Base-by-base conservation (phyloP, 2,329 filamentous ascomycete genomes). In the Colletotrichum siamense region DNA sequence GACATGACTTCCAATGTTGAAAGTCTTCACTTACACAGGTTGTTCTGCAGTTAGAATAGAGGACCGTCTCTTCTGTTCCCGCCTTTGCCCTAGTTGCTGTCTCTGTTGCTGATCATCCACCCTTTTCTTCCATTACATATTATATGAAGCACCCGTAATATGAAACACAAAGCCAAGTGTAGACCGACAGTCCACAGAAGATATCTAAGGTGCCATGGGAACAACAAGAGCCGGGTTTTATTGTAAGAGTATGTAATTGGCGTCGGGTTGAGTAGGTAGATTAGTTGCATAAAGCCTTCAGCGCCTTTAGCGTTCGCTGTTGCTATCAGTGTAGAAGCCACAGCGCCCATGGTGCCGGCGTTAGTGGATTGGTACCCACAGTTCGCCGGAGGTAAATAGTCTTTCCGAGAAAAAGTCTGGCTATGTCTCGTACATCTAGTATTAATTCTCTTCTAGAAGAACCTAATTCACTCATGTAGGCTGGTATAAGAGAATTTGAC, bases 1-100 rank as follows among this genome's bases (percentile, higher is more conserved):
- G n/a, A 13, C n/a, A 52, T 52, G n/a, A 8, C 0, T 24, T 22
- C 0, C 44, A 13, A 2, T 0, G 0, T 13, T 22, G n/a, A 0
- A 22, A 52, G 39, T n/a, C 18, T 49, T 49, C 18, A 49, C 39
- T n/a, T n/a, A n/a, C 39, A 49, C 0, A 49, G 0, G 18, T 1
- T 49, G 9, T n/a, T 49, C 5, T 5, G 39, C 18, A 49, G 0
- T 49, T 6, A 49, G 5, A n/a, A 49, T 12, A n/a, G 39, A 49
- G 18, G 18, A 6, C 1, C 18, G 18, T 44, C 39, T 3, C 39
- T 6, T n/a, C 39, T 44, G 5, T 44, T 49, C 18, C 39, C 39
- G 39, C 39, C 39, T n/a, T 4, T 49, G 9, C 18, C 39, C 9
- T n/a, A 1, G 3, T n/a, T 44, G 9, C 3, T 12, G 39, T 10